A percentile compares a stretch with the other conserved stretches of the same genome.
Conservation (phyloP, 208 protist species). For the Sergeia podlipaevii region DNA sequence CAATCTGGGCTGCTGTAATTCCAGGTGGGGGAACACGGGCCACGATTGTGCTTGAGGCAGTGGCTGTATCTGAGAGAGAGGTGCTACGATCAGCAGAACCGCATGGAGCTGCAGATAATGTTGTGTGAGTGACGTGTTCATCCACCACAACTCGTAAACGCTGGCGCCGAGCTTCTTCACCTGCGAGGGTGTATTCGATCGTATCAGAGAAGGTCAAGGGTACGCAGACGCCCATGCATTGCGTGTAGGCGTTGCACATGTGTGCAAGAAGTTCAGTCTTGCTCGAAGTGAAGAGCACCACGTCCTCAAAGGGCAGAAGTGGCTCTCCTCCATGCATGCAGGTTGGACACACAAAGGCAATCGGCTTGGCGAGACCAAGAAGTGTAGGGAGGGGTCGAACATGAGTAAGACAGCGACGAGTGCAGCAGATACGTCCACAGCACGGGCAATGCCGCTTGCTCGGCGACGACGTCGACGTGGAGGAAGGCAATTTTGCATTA, state of each 20-base stretch:
- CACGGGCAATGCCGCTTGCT: slow-evolving; percentile 63
- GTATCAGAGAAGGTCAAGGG: slow-evolving; percentile 28
- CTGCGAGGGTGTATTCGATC: slow-evolving; percentile 15
- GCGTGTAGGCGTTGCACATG: slow-evolving; percentile 44
- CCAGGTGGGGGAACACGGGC: slow-evolving; percentile 27
- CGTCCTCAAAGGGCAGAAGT: slow-evolving; percentile 59
- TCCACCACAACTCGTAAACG: no score
- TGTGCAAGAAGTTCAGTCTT: slow-evolving; percentile 68
- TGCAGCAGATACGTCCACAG: slow-evolving; percentile 62
- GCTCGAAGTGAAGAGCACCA: slow-evolving; percentile 53
- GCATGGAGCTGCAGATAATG: neutral
- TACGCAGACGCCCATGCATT: slow-evolving; percentile 58
- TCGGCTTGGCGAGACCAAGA: slow-evolving; percentile 6
- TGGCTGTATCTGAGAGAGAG: neutral
- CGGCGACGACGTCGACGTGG: slow-evolving; percentile 16
- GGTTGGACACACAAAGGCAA: slow-evolving; percentile 44
- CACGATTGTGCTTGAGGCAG: slow-evolving; percentile 4
- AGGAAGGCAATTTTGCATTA: no score
- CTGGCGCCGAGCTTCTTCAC: slow-evolving; percentile 4
- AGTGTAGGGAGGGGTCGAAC: slow-evolving; percentile 55
- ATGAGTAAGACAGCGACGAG: slow-evolving; percentile 44
- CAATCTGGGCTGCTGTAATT: slow-evolving; percentile 36
- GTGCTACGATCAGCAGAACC: slow-evolving; percentile 15
- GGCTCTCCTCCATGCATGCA: slow-evolving; percentile 57
- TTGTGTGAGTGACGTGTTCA: slow-evolving; percentile 5